These are phyloP conservation scores for Pythium graminicola DNA, from an alignment of 352 stramenopile genomes.

Conservation along the genomic window DNA sequence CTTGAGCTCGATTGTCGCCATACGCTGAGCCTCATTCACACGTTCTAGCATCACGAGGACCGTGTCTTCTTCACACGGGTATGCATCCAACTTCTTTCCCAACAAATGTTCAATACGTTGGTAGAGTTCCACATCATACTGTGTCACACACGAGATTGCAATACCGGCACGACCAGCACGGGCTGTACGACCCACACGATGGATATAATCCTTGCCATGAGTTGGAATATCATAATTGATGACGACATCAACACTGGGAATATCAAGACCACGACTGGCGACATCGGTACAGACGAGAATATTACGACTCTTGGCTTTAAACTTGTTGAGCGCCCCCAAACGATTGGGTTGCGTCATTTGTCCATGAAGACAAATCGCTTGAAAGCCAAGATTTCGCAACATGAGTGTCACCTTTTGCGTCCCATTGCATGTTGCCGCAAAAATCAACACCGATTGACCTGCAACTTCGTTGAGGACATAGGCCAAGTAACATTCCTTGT, in stretches of 20 bases:
- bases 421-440: slow-evolving; percentile 96
- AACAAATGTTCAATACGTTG: slow-evolving; percentile 93
- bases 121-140: slow-evolving; percentile 99
- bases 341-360: slow-evolving; percentile 95
- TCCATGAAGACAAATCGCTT: slow-evolving; percentile 94
- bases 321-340: slow-evolving; percentile 94
- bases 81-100: slow-evolving; percentile 73
- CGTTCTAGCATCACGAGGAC: slow-evolving; percentile 96
- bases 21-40: slow-evolving; percentile 96
- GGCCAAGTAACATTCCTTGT: slow-evolving; percentile 88
- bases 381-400: slow-evolving; percentile 11
- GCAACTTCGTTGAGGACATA: slow-evolving; percentile 88
- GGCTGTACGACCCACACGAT: slow-evolving; percentile 98
- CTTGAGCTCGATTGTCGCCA: slow-evolving; percentile 89
- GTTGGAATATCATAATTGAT: slow-evolving; percentile 98
- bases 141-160: slow-evolving; percentile 97
- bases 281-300: slow-evolving; percentile 99
- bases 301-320: slow-evolving; percentile 84
- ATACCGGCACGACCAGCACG: slow-evolving; percentile 93
- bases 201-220: slow-evolving; percentile 98
- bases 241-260: slow-evolving; percentile 94
- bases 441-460: slow-evolving; percentile 85
- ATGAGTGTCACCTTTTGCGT: slow-evolving; percentile 85
- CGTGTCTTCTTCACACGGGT: slow-evolving; percentile 90
- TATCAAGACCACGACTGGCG: slow-evolving; percentile 95